A percentile compares a stretch with the other conserved stretches of the same genome.
These are phyloP conservation scores for Aspergillus asperescens DNA, from an alignment of 495 filamentous ascomycete species.

Conservation along the genomic window DNA sequence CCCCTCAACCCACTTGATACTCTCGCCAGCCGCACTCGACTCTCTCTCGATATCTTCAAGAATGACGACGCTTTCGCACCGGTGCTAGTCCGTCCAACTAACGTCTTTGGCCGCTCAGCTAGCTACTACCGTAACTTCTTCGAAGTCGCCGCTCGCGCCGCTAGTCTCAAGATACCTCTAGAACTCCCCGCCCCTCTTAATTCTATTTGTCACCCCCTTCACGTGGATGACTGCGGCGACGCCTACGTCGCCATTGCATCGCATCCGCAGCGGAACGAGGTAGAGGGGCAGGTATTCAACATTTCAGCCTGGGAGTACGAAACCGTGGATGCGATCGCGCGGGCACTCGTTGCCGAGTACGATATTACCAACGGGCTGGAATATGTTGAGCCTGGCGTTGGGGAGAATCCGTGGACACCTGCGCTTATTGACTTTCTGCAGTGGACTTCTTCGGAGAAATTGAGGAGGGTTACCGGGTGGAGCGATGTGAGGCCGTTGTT, in stretches of 20 bases:
- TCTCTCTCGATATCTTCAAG: not conserved
- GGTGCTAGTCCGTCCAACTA: conserved; percentile 9
- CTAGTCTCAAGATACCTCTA: not conserved
- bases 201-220: conserved; percentile 4
- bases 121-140: conserved; percentile 13
- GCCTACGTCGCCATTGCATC: conserved; percentile 13
- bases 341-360: conserved; percentile 6
- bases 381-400: conserved; percentile 4
- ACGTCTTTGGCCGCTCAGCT: conserved; percentile 5
- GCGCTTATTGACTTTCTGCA: conserved; percentile 9
- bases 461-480: conserved; percentile 6
- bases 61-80: conserved; percentile 3
- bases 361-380: not conserved
- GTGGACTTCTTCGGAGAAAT: conserved; percentile 11
- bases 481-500: conserved; percentile 8
- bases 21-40: not conserved
- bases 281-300: conserved; percentile 8
- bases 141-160: not conserved
- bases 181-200: not conserved
- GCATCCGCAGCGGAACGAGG: not conserved
- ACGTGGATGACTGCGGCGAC: conserved; percentile 15
- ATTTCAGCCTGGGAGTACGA: conserved; percentile 9
- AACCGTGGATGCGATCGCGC: conserved; percentile 3
- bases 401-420: conserved; percentile 6
- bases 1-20: conserved; percentile 4